These are phyloP conservation scores for Diophrys sp. DNA, from an alignment of 73 alveolate species.

Conservation along the genomic window DNA sequence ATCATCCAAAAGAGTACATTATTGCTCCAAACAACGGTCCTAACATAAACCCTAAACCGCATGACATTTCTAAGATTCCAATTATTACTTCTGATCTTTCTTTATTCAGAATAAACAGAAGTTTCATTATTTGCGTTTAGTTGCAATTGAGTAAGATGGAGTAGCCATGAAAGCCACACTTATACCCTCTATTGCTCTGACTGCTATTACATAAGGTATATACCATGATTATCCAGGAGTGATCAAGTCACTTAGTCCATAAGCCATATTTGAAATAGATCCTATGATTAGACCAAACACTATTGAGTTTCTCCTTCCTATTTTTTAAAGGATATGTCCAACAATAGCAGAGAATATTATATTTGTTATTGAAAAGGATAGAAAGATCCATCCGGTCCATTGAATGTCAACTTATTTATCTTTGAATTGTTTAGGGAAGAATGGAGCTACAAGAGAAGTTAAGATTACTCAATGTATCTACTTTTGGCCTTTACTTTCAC, in stretches of 20 bases:
- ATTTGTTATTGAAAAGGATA: background rate
- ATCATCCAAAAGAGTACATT: background rate
- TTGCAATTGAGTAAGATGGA: background rate
- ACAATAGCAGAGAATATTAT: background rate
- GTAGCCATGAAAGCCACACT: background rate
- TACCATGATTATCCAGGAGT: background rate
- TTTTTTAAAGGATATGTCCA: background rate
- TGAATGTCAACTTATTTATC: background rate
- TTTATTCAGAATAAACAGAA: too few species aligned
- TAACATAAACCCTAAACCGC: background rate
- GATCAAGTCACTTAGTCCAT: background rate
- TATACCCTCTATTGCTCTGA: background rate
- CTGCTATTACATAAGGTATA: background rate
- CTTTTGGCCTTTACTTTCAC: too few species aligned
- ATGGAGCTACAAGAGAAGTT: slow-evolving; percentile 20
- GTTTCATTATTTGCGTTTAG: too few species aligned
- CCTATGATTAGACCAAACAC: background rate
- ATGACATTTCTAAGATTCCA: background rate
- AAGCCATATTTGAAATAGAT: slow-evolving; percentile 3
- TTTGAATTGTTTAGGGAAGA: slow-evolving; percentile 17
- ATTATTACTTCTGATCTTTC: background rate
- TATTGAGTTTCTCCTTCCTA: slow-evolving; percentile 6
- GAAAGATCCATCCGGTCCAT: slow-evolving; percentile 7
- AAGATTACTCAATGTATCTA: too few species aligned
- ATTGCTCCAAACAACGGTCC: background rate